phyloP scores from a whole-genome alignment of 2,329 filamentous ascomycete genomes.

The Hypoxylon sp. region DNA sequence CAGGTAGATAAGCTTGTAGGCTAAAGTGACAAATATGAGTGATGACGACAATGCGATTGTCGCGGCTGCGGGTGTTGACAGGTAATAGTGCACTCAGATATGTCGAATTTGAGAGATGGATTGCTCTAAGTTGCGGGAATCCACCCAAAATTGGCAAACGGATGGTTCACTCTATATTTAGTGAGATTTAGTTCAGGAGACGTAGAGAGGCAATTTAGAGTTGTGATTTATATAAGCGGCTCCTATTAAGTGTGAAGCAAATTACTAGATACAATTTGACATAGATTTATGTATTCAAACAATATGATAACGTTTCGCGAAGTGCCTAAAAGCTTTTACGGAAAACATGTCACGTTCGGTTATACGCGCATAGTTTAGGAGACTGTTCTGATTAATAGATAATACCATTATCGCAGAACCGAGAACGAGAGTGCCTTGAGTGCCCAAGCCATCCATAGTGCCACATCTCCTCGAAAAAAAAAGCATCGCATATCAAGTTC shows the following conservation, averaged over 20 bases:
- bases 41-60: conserved; percentile 3
- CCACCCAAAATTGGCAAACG: conserved; percentile 14
- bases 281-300: too few relatives aligned
- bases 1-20: background rate
- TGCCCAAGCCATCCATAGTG: conserved; percentile 43
- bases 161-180: background rate
- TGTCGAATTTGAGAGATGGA: background rate
- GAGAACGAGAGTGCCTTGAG: conserved; percentile 49
- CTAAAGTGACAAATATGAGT: background rate
- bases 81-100: background rate
- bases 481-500: conserved; percentile 41
- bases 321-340: background rate
- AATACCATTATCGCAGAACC: conserved; percentile 48
- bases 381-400: conserved; percentile 47
- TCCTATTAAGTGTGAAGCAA: too few relatives aligned
- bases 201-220: background rate
- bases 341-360: conserved; percentile 11
- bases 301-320: background rate
- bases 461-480: conserved; percentile 39
- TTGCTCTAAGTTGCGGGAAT: conserved; percentile 3
- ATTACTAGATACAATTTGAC: too few relatives aligned
- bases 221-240: background rate
- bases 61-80: conserved; percentile 1
- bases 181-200: background rate
- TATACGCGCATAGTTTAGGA: conserved; percentile 19